These are phyloP conservation scores for Boletus subcaerulescens DNA, from an alignment of 768 basidiomycete species.

Conservation along the genomic window DNA sequence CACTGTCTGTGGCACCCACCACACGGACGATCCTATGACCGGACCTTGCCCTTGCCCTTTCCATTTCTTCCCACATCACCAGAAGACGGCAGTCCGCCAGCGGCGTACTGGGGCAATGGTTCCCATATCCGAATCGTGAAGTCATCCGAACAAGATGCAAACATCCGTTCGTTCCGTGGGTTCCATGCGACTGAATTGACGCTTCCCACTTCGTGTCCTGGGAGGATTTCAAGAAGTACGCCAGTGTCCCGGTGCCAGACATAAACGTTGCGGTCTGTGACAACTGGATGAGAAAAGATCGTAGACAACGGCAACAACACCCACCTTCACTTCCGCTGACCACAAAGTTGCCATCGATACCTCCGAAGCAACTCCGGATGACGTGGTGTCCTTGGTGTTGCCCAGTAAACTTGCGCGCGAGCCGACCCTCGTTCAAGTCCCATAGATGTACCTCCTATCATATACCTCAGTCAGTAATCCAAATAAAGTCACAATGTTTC, in stretches of 20 bases:
- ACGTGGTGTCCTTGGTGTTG: slow-evolving; percentile 83
- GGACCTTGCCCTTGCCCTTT: slow-evolving; percentile 65
- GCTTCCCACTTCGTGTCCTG: slow-evolving; percentile 84
- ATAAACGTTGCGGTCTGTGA: slow-evolving; percentile 85
- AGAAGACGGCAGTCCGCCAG: slow-evolving; percentile 17
- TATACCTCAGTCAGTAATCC: slow-evolving; percentile 9
- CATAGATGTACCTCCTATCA: slow-evolving; percentile 85
- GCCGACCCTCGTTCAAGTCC: slow-evolving; percentile 67
- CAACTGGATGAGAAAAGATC: slow-evolving; percentile 10
- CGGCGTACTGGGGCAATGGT: slow-evolving; percentile 26
- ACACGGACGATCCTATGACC: slow-evolving; percentile 37
- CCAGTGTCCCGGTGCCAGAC: slow-evolving; percentile 92
- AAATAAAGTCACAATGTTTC: slow-evolving; percentile 21
- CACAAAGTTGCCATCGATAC: slow-evolving; percentile 82
- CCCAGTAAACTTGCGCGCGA: slow-evolving; percentile 80
- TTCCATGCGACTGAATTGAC: slow-evolving; percentile 99
- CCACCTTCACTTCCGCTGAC: slow-evolving; percentile 94
- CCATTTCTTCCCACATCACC: slow-evolving; percentile 35
- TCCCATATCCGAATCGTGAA: slow-evolving; percentile 90
- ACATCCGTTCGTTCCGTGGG: slow-evolving; percentile 83
- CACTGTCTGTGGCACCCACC: slow-evolving; percentile 11
- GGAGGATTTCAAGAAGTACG: slow-evolving; percentile 77
- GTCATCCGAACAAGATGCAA: slow-evolving; percentile 97
- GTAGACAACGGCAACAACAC: slow-evolving; percentile 15
- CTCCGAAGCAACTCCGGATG: slow-evolving; percentile 93